These are phyloP conservation scores for Botryotinia narcissicola DNA, from an alignment of 2,329 filamentous ascomycete species.

Conservation along the genomic window DNA sequence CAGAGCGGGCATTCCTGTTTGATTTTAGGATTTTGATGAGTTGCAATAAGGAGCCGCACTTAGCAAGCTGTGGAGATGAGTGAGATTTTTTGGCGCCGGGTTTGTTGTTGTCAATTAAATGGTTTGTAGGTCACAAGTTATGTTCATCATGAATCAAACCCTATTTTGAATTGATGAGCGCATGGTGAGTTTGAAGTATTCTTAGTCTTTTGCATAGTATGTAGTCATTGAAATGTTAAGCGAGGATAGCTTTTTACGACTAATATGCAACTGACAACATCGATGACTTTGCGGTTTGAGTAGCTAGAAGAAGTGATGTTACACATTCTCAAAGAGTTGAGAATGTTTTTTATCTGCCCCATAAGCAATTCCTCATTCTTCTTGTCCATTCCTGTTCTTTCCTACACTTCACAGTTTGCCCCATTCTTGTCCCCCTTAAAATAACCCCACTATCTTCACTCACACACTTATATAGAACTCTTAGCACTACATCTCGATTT, in stretches of 20 bases:
- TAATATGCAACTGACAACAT: not conserved
- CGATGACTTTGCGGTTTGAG: too few species aligned
- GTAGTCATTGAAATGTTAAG: not conserved
- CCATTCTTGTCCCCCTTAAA: not conserved
- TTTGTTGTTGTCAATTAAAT: not conserved
- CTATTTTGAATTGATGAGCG: not conserved
- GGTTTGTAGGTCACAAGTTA: too few species aligned
- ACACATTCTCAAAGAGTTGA: too few species aligned
- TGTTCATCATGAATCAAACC: not conserved
- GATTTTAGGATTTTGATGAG: not conserved
- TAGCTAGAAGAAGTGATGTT: too few species aligned
- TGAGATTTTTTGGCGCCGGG: not conserved
- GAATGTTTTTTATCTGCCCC: too few species aligned
- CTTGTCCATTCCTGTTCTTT: not conserved
- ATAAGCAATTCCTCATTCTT: not conserved
- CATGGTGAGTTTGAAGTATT: not conserved
- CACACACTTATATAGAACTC: not conserved
- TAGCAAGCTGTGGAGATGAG: not conserved
- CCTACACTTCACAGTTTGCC: not conserved
- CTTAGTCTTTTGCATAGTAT: not conserved
- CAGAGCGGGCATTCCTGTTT: not conserved
- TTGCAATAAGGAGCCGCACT: not conserved
- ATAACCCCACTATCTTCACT: not conserved
- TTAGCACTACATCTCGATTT: not conserved
- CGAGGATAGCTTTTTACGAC: rapidly evolving